Conservation (phyloP, 2,329 filamentous ascomycete species). For the Anthostomella pinea region DNA sequence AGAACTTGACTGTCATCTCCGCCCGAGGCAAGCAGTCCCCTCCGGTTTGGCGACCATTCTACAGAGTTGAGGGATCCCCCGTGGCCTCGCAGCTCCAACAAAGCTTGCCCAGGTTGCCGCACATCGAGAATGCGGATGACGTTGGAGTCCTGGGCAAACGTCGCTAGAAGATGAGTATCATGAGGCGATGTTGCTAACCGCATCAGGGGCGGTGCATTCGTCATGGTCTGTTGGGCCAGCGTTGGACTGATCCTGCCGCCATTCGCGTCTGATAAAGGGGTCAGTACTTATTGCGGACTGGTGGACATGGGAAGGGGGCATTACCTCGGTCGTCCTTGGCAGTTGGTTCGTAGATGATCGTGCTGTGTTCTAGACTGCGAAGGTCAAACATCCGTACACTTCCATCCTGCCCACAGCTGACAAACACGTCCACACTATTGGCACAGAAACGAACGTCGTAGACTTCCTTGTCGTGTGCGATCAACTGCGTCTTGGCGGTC, state of each 20-base stretch:
- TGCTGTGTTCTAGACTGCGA: constrained; percentile 93
- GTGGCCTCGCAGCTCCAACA: constrained; percentile 90
- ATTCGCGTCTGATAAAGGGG: constrained; percentile 44
- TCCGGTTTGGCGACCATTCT: constrained; percentile 87
- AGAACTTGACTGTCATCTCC: constrained; percentile 89
- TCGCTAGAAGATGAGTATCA: constrained; percentile 93
- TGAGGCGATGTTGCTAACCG: constrained; percentile 88
- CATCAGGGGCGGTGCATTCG: constrained; percentile 72
- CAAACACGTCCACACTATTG: constrained; percentile 97
- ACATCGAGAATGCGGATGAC: constrained; percentile 94
- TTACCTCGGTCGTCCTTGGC: constrained; percentile 76
- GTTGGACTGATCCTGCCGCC: constrained; percentile 69
- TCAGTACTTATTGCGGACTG: too few relatives aligned
- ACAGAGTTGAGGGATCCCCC: constrained; percentile 83
- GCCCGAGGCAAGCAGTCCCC: constrained; percentile 87
- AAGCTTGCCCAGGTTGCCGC: constrained; percentile 89
- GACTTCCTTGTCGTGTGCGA: constrained; percentile 98
- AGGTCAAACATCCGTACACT: constrained; percentile 99
- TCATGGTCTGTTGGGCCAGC: constrained; percentile 73
- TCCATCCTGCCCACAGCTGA: constrained; percentile 94
- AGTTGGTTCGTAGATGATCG: constrained; percentile 97
- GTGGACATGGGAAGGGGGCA: too few relatives aligned
- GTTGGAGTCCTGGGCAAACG: constrained; percentile 90
- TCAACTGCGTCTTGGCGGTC: constrained; percentile 96
- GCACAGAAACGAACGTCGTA: constrained; percentile 98